Conservation (phyloP, 2,329 filamentous ascomycete genomes). For the Metarhizium robertsii region DNA sequence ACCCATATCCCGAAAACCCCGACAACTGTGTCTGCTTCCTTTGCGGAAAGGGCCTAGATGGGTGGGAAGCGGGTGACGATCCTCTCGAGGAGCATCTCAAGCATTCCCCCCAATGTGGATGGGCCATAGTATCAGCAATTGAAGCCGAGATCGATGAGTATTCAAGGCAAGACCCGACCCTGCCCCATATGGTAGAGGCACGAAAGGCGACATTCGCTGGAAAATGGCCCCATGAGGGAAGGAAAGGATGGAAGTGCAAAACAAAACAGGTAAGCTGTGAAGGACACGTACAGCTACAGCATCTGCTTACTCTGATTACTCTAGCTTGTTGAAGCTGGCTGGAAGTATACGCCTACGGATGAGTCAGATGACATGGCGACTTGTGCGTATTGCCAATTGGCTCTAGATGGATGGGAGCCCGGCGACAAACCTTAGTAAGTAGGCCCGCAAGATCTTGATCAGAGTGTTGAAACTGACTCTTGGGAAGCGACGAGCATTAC, state of each 20-base stretch:
- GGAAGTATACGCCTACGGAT: slow-evolving; percentile 80
- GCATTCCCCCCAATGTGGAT: slow-evolving; percentile 75
- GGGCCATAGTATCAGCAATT: slow-evolving; percentile 64
- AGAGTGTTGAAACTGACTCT: slow-evolving; percentile 13
- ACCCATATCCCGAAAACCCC: slow-evolving; percentile 61
- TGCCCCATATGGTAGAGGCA: slow-evolving; percentile 62
- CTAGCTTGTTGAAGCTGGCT: slow-evolving; percentile 82
- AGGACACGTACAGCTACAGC: neutral
- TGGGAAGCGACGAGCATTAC: slow-evolving; percentile 69
- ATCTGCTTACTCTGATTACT: slow-evolving; percentile 2
- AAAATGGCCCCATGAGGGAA: slow-evolving; percentile 81
- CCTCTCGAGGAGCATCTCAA: slow-evolving; percentile 78
- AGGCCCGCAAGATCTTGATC: neutral
- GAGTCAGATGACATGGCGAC: slow-evolving; percentile 85
- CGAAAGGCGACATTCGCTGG: slow-evolving; percentile 75
- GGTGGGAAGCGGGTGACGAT: slow-evolving; percentile 83
- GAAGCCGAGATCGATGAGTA: slow-evolving; percentile 54
- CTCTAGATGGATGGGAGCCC: slow-evolving; percentile 89
- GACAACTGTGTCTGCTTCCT: slow-evolving; percentile 90
- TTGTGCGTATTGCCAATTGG: slow-evolving; percentile 83
- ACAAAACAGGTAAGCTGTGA: slow-evolving; percentile 61
- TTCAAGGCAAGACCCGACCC: slow-evolving; percentile 63
- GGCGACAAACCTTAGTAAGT: slow-evolving; percentile 78
- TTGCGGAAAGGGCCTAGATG: slow-evolving; percentile 75
- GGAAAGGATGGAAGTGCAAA: slow-evolving; percentile 84